These are phyloP conservation scores for Lactarius sanguifluus DNA, from an alignment of 768 basidiomycete species.

Conservation along the genomic window DNA sequence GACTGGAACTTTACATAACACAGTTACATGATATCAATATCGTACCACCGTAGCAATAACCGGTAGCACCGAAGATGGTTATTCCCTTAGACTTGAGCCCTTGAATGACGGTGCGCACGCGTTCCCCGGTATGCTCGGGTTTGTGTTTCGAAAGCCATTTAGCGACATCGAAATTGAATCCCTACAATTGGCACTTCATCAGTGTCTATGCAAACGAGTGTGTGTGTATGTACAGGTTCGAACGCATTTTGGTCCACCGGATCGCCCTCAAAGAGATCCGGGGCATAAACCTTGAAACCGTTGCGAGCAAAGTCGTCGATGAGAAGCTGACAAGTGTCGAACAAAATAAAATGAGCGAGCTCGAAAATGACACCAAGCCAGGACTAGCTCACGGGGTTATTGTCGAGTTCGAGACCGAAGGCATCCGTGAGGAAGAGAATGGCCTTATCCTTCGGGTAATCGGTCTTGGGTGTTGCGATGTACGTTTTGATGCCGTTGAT, in stretches of 20 bases:
- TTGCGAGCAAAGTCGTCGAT: slow-evolving; percentile 46
- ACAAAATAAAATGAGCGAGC: too few species aligned
- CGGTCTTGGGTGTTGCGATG: slow-evolving; percentile 41
- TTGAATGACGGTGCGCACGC: slow-evolving; percentile 32
- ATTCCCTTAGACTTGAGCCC: slow-evolving; percentile 37
- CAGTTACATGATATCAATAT: not conserved
- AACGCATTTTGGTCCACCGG: slow-evolving; percentile 29
- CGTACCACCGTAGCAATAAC: slow-evolving; percentile 35
- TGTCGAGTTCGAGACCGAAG: slow-evolving; percentile 39
- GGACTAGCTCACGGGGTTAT: slow-evolving; percentile 35
- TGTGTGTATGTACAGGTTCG: slow-evolving; percentile 18
- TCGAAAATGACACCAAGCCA: not conserved
- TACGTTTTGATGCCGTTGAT: slow-evolving; percentile 43
- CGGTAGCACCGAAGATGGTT: slow-evolving; percentile 33
- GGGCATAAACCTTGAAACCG: slow-evolving; percentile 35
- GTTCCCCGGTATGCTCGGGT: slow-evolving; percentile 24
- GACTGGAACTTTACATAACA: not conserved
- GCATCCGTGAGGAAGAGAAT: slow-evolving; percentile 44
- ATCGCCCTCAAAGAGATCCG: slow-evolving; percentile 33
- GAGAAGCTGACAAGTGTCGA: slow-evolving; percentile 37
- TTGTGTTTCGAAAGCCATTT: slow-evolving; percentile 28
- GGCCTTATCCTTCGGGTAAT: slow-evolving; percentile 32
- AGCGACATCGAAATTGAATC: not conserved
- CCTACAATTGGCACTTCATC: slow-evolving; percentile 2
- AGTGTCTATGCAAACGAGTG: not conserved